Percentiles rank a stretch among this genome's conserved stretches.
Evolutionary conservation across 306 rosid species (phyloP).

Genomic region (Prunus mira): DNA sequence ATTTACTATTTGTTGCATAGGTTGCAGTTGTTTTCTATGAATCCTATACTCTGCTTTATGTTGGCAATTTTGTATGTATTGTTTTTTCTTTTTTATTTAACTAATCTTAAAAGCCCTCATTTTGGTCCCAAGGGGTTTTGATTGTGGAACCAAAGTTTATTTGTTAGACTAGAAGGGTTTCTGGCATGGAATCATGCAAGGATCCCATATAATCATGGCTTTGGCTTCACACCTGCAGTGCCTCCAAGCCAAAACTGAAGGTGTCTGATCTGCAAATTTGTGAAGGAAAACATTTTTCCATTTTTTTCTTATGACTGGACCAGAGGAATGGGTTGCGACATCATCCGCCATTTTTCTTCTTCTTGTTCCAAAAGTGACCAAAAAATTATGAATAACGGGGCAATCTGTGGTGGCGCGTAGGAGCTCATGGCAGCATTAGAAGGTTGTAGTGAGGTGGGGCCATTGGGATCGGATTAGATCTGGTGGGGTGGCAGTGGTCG

Average conservation of each 20-base stretch:
- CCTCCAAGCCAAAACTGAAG: neutral
- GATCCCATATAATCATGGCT: neutral
- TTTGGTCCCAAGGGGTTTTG: neutral
- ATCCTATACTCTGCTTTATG: neutral
- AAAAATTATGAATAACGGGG: too few species aligned
- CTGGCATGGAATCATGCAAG: neutral
- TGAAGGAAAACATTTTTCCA: too few species aligned
- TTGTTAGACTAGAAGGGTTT: neutral
- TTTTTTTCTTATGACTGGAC: too few species aligned
- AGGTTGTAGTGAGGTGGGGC: too few species aligned
- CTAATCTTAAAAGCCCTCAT: neutral
- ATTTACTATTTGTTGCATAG: neutral
- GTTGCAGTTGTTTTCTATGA: neutral
- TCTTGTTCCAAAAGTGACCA: too few species aligned
- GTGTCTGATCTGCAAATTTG: neutral
- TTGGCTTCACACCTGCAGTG: neutral
- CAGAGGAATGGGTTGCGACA: too few species aligned
- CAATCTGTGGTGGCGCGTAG: too few species aligned
- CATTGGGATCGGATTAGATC: too few species aligned
- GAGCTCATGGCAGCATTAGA: too few species aligned
- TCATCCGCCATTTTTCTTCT: too few species aligned
- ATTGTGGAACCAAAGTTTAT: neutral
- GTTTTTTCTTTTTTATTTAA: neutral
- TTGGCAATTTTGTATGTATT: neutral
- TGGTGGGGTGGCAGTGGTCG: too few species aligned